These are phyloP conservation scores for Metrosideros polymorpha DNA, from an alignment of 441 rosid species.

Conservation along the genomic window DNA sequence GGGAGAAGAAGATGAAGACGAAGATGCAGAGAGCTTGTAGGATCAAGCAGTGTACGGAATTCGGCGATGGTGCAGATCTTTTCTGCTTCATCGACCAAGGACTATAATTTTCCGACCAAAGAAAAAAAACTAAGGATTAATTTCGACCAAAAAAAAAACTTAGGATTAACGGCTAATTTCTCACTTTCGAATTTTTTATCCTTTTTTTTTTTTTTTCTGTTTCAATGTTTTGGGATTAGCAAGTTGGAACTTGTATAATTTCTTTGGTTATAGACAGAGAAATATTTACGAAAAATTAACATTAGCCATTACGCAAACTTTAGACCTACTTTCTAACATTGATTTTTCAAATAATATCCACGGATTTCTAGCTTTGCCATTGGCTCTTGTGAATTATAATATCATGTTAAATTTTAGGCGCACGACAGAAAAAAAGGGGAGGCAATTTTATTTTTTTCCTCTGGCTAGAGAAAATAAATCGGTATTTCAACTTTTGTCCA, in stretches of 20 bases:
- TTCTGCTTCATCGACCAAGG: too few relatives aligned
- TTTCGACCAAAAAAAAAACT: too few relatives aligned
- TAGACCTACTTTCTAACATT: not conserved
- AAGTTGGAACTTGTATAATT: not conserved
- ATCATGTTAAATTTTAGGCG: not conserved
- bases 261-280: not conserved
- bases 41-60: fast-evolving
- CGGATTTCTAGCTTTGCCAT: too few relatives aligned
- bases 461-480: not conserved
- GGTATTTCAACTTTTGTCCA: not conserved
- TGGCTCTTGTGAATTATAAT: not conserved
- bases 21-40: not conserved
- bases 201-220: not conserved
- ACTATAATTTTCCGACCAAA: too few relatives aligned
- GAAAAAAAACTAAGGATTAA: too few relatives aligned
- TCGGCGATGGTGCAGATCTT: not conserved
- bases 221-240: not conserved
- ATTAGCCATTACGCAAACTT: not conserved
- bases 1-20: not conserved
- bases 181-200: not conserved
- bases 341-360: not conserved
- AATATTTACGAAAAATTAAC: not conserved
- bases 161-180: not conserved
- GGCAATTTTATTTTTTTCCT: not conserved
- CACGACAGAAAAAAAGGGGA: not conserved